A percentile compares a stretch with the other conserved stretches of the same genome.
Conservation (phyloP, 192 early-diverging fungal genomes). For the Gaertneriomyces sp. region DNA sequence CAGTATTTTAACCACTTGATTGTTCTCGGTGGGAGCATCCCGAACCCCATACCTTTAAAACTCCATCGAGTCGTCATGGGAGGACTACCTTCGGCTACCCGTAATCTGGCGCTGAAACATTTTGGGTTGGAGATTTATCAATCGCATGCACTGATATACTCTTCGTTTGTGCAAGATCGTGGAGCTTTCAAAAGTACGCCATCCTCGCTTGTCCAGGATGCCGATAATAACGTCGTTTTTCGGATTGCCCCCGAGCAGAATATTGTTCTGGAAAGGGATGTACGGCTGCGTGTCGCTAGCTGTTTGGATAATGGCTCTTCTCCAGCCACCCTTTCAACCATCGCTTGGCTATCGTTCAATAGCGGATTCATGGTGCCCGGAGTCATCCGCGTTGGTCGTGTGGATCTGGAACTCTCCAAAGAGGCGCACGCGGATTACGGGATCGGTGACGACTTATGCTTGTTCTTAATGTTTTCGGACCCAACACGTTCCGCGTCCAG, state of each 20-base stretch:
- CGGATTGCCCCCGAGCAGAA: conserved; percentile 7
- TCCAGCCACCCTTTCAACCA: conserved; percentile 41
- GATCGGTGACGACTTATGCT: conserved; percentile 39
- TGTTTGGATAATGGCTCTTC: conserved; percentile 30
- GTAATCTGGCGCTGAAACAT: conserved; percentile 13
- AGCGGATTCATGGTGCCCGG: conserved; percentile 60
- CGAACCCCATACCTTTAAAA: conserved; percentile 40
- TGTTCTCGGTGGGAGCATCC: conserved; percentile 41
- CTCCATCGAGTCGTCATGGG: conserved; percentile 48
- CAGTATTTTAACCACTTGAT: conserved; percentile 55
- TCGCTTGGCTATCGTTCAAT: conserved; percentile 55
- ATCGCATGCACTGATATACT: conserved; percentile 40
- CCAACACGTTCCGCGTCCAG: background rate
- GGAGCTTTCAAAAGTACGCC: conserved; percentile 1
- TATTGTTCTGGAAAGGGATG: conserved; percentile 39
- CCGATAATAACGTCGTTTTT: conserved; percentile 19
- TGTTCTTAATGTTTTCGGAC: conserved; percentile 50
- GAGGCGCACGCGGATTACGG: conserved; percentile 36
- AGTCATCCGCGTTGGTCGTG: conserved; percentile 47
- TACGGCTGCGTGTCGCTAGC: conserved; percentile 48
- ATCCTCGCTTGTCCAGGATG: too few relatives aligned
- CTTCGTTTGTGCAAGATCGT: conserved; percentile 15
- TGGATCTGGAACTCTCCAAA: conserved; percentile 49
- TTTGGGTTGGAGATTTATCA: conserved; percentile 54
- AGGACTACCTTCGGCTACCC: conserved; percentile 38